Percentiles rank a stretch among this genome's conserved stretches.
Evolutionary conservation across 257 asterid species (phyloP).

Genomic region (Galeopsis tetrahit): DNA sequence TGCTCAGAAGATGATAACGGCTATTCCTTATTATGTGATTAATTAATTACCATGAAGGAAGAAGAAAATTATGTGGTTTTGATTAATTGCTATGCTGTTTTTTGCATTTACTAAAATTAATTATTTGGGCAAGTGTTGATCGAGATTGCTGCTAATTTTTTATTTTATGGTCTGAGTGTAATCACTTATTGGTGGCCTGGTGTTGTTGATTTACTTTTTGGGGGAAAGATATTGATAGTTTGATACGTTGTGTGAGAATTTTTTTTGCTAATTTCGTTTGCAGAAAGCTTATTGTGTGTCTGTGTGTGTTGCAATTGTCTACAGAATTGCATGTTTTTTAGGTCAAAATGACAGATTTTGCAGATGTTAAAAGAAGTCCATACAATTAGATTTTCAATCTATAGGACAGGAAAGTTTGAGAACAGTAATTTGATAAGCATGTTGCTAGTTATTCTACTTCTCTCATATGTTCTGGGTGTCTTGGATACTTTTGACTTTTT

Average conservation of each 20-base stretch:
- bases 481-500: slow-evolving; percentile 9
- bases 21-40: slow-evolving; percentile 6
- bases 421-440: slow-evolving; percentile 2
- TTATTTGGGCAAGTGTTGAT: slow-evolving; percentile 20
- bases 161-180: slow-evolving; percentile 7
- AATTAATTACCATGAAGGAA: slow-evolving; percentile 5
- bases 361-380: neutral
- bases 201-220: slow-evolving; percentile 16
- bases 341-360: neutral
- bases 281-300: neutral
- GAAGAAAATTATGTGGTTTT: slow-evolving; percentile 3
- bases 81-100: slow-evolving; percentile 4
- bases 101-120: neutral
- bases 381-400: neutral
- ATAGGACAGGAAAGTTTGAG: neutral
- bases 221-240: slow-evolving; percentile 6
- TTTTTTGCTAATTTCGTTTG: neutral
- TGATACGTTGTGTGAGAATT: neutral
- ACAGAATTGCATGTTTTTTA: slow-evolving; percentile 26
- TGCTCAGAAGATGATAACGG: neutral
- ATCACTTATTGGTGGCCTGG: neutral
- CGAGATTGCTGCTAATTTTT: slow-evolving; percentile 2
- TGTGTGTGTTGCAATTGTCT: slow-evolving; percentile 12
- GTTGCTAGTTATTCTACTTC: slow-evolving; percentile 25
- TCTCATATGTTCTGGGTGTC: neutral